Evolutionary conservation across 371 early-diverging fungal species (phyloP).

Genomic region (Lichtheimia ramosa): DNA sequence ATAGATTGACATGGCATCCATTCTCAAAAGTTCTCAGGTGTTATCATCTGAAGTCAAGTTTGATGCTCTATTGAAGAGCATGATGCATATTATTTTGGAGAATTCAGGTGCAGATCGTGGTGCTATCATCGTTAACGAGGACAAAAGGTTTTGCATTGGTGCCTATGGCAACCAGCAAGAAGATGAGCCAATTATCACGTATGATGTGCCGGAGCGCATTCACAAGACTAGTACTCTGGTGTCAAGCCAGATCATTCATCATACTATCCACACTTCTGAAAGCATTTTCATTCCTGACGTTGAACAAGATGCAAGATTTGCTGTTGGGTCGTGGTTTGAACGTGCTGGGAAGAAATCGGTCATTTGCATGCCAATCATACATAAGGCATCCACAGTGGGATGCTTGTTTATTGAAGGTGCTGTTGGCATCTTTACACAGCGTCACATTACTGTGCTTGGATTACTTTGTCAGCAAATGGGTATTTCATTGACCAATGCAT

Average conservation of each 20-base stretch:
- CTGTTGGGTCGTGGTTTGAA: slow-evolving; percentile 46
- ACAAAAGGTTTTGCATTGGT: slow-evolving; percentile 30
- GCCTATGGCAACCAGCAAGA: slow-evolving; percentile 44
- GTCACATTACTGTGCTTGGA: slow-evolving; percentile 55
- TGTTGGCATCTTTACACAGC: slow-evolving; percentile 56
- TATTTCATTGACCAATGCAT: slow-evolving; percentile 61
- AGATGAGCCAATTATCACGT: slow-evolving; percentile 20
- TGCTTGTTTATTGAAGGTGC: slow-evolving; percentile 59
- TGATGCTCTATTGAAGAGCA: slow-evolving; percentile 34
- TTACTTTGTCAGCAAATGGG: slow-evolving; percentile 60
- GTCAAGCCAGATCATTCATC: slow-evolving; percentile 37
- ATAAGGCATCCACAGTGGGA: slow-evolving; percentile 49
- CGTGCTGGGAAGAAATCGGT: slow-evolving; percentile 51
- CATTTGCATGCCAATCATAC: slow-evolving; percentile 58
- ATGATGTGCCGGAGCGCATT: slow-evolving; percentile 37
- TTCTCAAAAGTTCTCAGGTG: slow-evolving; percentile 47
- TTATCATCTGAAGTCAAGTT: slow-evolving; percentile 48
- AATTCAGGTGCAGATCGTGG: slow-evolving; percentile 49
- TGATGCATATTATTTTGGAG: slow-evolving; percentile 49
- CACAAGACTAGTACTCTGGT: slow-evolving; percentile 31
- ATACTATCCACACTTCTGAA: slow-evolving; percentile 44
- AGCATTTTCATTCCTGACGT: slow-evolving; percentile 43
- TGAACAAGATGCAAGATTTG: slow-evolving; percentile 40
- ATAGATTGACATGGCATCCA: slow-evolving; percentile 41
- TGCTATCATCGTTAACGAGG: slow-evolving; percentile 44